These are phyloP conservation scores for Gonium pectorale DNA, from an alignment of 139 green algal species.

Conservation along the genomic window DNA sequence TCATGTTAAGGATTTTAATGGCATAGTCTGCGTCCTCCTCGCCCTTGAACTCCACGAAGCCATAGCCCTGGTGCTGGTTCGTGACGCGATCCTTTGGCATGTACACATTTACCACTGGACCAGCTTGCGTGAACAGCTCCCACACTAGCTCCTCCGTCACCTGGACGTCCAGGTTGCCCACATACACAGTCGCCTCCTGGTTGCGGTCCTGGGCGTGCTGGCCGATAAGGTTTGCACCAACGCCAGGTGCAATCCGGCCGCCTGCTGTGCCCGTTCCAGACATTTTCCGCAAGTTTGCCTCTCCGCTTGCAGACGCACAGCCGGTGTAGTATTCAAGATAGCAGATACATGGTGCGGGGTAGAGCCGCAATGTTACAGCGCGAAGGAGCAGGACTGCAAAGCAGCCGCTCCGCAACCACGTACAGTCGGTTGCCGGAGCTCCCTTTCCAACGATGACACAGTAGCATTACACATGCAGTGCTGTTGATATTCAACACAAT, in stretches of 20 bases:
- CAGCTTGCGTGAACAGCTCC: slow-evolving; percentile 97
- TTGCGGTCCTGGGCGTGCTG: slow-evolving; percentile 91
- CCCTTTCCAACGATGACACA: too few species aligned
- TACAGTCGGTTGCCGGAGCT: too few species aligned
- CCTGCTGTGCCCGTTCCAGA: slow-evolving; percentile 67
- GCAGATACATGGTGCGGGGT: too few species aligned
- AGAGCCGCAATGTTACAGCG: too few species aligned
- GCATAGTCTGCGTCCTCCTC: slow-evolving; percentile 98
- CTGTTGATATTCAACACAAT: too few species aligned
- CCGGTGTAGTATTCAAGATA: too few species aligned
- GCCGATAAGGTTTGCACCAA: slow-evolving; percentile 94
- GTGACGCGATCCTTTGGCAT: slow-evolving; percentile 98
- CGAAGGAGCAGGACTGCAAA: too few species aligned
- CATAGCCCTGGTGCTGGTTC: slow-evolving; percentile 96
- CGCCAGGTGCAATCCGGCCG: slow-evolving; percentile 90
- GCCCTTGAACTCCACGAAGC: slow-evolving; percentile 95
- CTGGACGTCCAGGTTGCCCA: slow-evolving; percentile 94
- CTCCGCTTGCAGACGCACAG: too few species aligned
- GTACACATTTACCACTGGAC: slow-evolving; percentile 97
- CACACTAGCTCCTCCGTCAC: slow-evolving; percentile 97
- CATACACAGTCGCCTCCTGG: slow-evolving; percentile 96
- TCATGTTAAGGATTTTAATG: slow-evolving; percentile 98
- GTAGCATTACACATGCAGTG: too few species aligned
- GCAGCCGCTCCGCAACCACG: too few species aligned
- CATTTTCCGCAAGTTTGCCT: too few species aligned